Percentiles rank a stretch among this genome's conserved stretches.
phyloP scores from a whole-genome alignment of 2,329 filamentous ascomycete genomes.

The Penicillium sp. region DNA sequence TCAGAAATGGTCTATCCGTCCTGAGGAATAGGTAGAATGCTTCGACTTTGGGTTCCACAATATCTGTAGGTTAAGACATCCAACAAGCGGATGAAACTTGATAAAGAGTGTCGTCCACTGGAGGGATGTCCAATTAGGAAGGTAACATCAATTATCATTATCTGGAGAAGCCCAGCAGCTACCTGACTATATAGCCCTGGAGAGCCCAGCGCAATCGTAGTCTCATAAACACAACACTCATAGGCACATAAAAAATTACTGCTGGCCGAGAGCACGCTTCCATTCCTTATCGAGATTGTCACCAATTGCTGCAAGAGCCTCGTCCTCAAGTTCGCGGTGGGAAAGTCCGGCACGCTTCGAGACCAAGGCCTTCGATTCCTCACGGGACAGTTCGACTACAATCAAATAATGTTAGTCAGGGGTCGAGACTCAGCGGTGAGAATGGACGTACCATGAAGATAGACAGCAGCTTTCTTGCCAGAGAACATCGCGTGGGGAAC shows the following conservation, averaged over 20 bases:
- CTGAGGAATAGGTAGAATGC: too few relatives aligned
- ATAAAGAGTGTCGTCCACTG: too few relatives aligned
- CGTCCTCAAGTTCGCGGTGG: conserved; percentile 26
- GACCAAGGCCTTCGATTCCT: conserved; percentile 31
- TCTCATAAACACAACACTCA: too few relatives aligned
- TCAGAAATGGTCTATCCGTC: too few relatives aligned
- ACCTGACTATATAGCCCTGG: background rate
- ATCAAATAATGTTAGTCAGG: background rate
- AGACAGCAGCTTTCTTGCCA: conserved; percentile 58
- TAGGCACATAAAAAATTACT: background rate
- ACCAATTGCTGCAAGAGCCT: conserved; percentile 31
- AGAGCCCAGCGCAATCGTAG: too few relatives aligned
- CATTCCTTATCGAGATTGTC: conserved; percentile 30
- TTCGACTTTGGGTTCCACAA: too few relatives aligned
- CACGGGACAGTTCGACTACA: conserved; percentile 34
- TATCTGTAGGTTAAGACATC: too few relatives aligned
- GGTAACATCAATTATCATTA: background rate
- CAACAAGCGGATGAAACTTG: too few relatives aligned
- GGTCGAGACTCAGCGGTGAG: background rate
- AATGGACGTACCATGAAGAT: conserved; percentile 50
- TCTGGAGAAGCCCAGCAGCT: background rate
- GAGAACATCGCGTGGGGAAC: conserved; percentile 59
- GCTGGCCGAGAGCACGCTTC: conserved; percentile 10
- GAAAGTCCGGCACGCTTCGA: conserved; percentile 28
- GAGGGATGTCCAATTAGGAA: too few relatives aligned